These are phyloP conservation scores for Chamaenerion angustifolium DNA, from an alignment of 345 rosid genomes.

Conservation along the genomic window DNA sequence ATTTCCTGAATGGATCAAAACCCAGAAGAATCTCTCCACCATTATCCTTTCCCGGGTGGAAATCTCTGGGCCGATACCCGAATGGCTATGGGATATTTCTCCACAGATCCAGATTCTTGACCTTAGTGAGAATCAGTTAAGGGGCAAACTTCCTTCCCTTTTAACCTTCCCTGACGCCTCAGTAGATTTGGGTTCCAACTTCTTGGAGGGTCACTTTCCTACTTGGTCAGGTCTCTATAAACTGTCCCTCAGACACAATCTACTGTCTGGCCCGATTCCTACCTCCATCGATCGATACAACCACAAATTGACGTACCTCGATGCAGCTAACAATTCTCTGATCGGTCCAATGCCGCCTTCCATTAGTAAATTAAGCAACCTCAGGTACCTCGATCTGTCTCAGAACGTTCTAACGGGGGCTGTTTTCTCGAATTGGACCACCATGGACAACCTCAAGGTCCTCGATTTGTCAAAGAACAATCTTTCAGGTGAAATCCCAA, in stretches of 20 bases:
- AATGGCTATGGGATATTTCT: slow-evolving; percentile 14
- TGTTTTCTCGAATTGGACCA: slow-evolving; percentile 10
- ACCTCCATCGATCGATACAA: not conserved
- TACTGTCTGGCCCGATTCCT: slow-evolving; percentile 9
- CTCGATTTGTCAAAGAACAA: slow-evolving; percentile 16
- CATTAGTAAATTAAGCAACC: not conserved
- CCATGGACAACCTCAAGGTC: not conserved
- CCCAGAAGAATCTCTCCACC: slow-evolving; percentile 1
- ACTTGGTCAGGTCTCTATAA: slow-evolving; percentile 6
- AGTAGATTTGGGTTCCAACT: slow-evolving; percentile 8
- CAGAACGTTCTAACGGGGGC: slow-evolving; percentile 12
- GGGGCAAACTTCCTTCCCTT: slow-evolving; percentile 10
- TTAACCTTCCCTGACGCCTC: not conserved
- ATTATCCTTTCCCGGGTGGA: slow-evolving; percentile 6
- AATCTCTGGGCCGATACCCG: slow-evolving; percentile 8
- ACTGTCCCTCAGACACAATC: slow-evolving; percentile 9
- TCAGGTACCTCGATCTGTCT: slow-evolving; percentile 10
- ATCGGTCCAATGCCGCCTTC: not conserved
- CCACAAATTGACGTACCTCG: not conserved
- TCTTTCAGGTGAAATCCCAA: slow-evolving; percentile 8
- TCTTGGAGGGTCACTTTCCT: slow-evolving; percentile 10
- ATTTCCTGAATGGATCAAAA: slow-evolving; percentile 19
- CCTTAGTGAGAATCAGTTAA: slow-evolving; percentile 12
- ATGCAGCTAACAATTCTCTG: slow-evolving; percentile 4
- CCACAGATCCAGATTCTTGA: slow-evolving; percentile 7